phyloP scores from a whole-genome alignment of 257 asterid species.

The Solanum chiquidenum region DNA sequence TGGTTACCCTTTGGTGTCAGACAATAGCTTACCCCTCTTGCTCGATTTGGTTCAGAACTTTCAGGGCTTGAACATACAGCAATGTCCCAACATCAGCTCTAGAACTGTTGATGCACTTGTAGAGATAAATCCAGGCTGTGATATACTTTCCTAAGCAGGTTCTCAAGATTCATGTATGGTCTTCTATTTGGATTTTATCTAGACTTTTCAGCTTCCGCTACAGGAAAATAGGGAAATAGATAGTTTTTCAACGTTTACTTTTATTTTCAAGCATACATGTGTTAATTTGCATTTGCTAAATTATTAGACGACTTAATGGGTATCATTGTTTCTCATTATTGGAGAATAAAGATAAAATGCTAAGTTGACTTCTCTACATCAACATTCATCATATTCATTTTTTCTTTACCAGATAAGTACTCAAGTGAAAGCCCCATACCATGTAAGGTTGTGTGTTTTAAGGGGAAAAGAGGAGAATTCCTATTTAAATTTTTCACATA shows the following conservation, averaged over 20 bases:
- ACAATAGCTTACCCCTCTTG: constrained; percentile 46
- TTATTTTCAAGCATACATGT: background rate
- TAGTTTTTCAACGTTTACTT: background rate
- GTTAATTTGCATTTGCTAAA: background rate
- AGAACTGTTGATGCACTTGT: constrained; percentile 29
- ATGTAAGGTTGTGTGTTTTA: background rate
- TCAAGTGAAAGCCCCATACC: background rate
- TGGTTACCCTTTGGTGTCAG: constrained; percentile 47
- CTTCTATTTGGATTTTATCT: background rate
- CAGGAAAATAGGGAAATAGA: background rate
- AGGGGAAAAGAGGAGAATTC: background rate
- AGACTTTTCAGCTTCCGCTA: background rate
- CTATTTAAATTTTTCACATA: no score
- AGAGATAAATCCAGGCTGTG: constrained; percentile 58
- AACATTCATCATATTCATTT: background rate
- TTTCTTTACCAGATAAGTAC: background rate
- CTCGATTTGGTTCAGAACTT: constrained; percentile 35
- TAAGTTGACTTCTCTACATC: background rate
- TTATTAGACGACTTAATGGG: background rate
- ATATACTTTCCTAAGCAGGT: constrained; percentile 37
- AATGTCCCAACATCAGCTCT: constrained; percentile 47
- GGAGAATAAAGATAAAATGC: background rate
- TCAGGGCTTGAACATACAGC: constrained; percentile 60
- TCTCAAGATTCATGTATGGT: background rate
- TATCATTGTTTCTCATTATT: background rate